A percentile compares a stretch with the other conserved stretches of the same genome.
Conservation (phyloP, 192 early-diverging fungal species). For the Backusella macrospora region DNA sequence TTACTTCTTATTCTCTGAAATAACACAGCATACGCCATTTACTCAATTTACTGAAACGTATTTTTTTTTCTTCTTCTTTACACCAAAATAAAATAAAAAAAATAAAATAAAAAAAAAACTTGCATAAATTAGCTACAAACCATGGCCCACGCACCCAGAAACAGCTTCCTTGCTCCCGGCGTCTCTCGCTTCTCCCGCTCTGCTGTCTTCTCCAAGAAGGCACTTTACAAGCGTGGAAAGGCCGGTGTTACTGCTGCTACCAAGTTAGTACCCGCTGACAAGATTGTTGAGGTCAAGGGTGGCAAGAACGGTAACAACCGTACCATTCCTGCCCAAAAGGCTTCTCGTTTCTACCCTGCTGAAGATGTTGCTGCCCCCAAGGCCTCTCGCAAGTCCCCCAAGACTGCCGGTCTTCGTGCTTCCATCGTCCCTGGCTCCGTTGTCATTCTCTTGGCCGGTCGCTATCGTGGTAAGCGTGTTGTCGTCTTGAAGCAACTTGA, state of each 20-base stretch:
- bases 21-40: too few relatives aligned
- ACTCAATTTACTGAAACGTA: too few relatives aligned
- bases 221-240: slow-evolving; percentile 87
- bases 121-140: neutral
- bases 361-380: slow-evolving; percentile 81
- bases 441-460: slow-evolving; percentile 91
- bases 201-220: slow-evolving; percentile 81
- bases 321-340: slow-evolving; percentile 68
- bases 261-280: slow-evolving; percentile 53
- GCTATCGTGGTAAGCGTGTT: slow-evolving; percentile 96
- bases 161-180: slow-evolving; percentile 82
- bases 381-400: slow-evolving; percentile 74
- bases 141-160: slow-evolving; percentile 71
- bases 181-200: slow-evolving; percentile 85
- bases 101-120: too few relatives aligned
- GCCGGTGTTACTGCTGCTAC: slow-evolving; percentile 48
- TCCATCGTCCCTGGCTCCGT: slow-evolving; percentile 97
- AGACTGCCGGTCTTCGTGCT: slow-evolving; percentile 75
- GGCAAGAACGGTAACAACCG: slow-evolving; percentile 81
- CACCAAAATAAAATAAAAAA: too few relatives aligned
- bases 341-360: slow-evolving; percentile 79
- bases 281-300: slow-evolving; percentile 73
- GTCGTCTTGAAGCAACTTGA: slow-evolving; percentile 96
- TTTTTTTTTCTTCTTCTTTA: too few relatives aligned
- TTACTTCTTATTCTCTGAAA: too few relatives aligned